Conservation (phyloP, 163 green algal species). For the Prototheca stagnorum region DNA sequence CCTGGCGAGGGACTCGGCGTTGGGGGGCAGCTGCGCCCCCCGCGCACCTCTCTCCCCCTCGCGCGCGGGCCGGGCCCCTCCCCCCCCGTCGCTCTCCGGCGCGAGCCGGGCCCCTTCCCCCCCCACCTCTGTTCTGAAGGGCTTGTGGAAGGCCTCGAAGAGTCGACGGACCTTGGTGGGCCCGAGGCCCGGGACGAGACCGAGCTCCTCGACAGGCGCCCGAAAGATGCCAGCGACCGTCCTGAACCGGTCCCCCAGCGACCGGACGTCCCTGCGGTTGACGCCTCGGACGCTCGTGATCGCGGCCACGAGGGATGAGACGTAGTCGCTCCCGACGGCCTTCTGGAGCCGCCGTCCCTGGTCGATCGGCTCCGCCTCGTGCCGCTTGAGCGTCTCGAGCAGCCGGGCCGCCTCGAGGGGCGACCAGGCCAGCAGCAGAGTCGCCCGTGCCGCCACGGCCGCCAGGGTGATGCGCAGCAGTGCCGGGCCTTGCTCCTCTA, state of each 20-base stretch:
- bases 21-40: too few species aligned
- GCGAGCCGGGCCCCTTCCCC: too few species aligned
- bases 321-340: slow-evolving; percentile 49
- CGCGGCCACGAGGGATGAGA: slow-evolving; percentile 42
- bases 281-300: slow-evolving; percentile 72
- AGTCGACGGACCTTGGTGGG: slow-evolving; percentile 64
- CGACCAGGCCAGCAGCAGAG: slow-evolving; percentile 75
- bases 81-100: too few species aligned
- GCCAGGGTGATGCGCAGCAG: slow-evolving; percentile 52
- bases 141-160: slow-evolving; percentile 39
- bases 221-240: slow-evolving; percentile 22
- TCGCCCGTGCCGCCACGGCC: slow-evolving; percentile 58
- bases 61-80: too few species aligned
- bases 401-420: slow-evolving; percentile 77
- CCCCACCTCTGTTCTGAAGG: too few species aligned
- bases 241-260: slow-evolving; percentile 28
- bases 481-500: slow-evolving; percentile 66
- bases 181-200: slow-evolving; percentile 55
- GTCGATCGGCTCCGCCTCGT: slow-evolving; percentile 69
- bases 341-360: slow-evolving; percentile 56
- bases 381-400: slow-evolving; percentile 77
- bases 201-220: slow-evolving; percentile 34
- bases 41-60: too few species aligned
- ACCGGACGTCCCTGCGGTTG: slow-evolving; percentile 77
- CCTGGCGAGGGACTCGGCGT: too few species aligned